Evolutionary conservation across 225 moss, liverwort and hornwort species (phyloP), one percentile per base, ranked within the genome.

Genomic region (Anthoceros angustus): DNA sequence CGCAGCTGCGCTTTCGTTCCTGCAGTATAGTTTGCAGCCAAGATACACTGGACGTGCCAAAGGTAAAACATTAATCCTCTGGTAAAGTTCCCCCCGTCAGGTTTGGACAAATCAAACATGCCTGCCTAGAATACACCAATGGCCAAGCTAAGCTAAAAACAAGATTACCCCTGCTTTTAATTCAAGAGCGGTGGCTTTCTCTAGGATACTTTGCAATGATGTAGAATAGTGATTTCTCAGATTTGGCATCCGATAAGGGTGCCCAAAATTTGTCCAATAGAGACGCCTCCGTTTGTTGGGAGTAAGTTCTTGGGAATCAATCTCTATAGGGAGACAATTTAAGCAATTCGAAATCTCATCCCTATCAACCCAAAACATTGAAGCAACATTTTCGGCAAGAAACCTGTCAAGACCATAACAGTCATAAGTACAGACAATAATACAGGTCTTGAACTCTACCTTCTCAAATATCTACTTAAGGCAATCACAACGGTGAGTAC

Each of bases 311-410:
- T 88, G 84, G 18, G 95, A 86, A 71, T 95, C 95, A 61, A 95
- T 71, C 72, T 95, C 95, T 2, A 95, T 82, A 2, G 95, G n/a
- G 67, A 77, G 64, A 41, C 86, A 84, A 50, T 72, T 82, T 9
- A 84, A 69, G 67, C 91, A 85, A 74, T 86, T 91, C 8, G 95
- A 81, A 61, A 95, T 91, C 73, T 91, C 95, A 26, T 91, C 79
- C 46, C 95, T 83, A 69, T 95, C 95, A 63, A 88, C 78, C 95
- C 95, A 95, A 9, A 77, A 68, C 95, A 95, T 95, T 12, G 95
- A 95, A 25, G 95, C 91, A 64, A 95, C 95, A 71, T 95, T 95
- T 77, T 95, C 95, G 64, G 87, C 88, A 21, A 95, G 80, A 70
- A 86, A 95, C 94, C 88, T 92, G 18, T 15, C 18, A 18, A 55